phyloP scores from a whole-genome alignment of 1,284 basidiomycete genomes.

The Trametes hirsuta region DNA sequence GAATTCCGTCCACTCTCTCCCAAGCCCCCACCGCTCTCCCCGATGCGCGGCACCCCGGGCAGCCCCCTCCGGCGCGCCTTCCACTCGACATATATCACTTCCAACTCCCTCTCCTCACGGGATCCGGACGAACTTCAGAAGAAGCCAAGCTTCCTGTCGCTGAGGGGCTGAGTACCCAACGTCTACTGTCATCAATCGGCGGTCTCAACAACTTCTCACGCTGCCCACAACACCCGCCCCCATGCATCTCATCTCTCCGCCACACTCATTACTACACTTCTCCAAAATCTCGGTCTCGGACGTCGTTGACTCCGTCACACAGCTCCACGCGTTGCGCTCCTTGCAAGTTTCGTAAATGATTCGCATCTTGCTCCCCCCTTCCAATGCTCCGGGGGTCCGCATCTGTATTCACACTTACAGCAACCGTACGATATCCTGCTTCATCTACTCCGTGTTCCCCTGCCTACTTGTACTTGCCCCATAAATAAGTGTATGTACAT shows the following conservation, averaged over 20 bases:
- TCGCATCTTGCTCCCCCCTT: too few relatives aligned
- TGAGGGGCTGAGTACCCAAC: background rate
- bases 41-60: background rate
- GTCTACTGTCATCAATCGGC: background rate
- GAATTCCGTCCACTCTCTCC: background rate
- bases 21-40: background rate
- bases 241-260: background rate
- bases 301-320: too few relatives aligned
- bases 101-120: background rate
- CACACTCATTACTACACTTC: background rate
- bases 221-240: too few relatives aligned
- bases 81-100: background rate
- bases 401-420: too few relatives aligned
- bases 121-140: background rate
- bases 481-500: too few relatives aligned
- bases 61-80: conserved; percentile 3
- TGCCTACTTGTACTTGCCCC: too few relatives aligned
- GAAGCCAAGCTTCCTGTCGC: conserved; percentile 14
- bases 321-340: too few relatives aligned
- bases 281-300: too few relatives aligned
- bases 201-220: background rate
- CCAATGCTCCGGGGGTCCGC: too few relatives aligned
- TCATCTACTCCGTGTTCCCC: too few relatives aligned
- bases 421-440: too few relatives aligned
- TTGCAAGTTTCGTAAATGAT: too few relatives aligned